Evolutionary conservation across 2,329 filamentous ascomycete genomes (phyloP).

Genomic region (Samsoniella hepiali): DNA sequence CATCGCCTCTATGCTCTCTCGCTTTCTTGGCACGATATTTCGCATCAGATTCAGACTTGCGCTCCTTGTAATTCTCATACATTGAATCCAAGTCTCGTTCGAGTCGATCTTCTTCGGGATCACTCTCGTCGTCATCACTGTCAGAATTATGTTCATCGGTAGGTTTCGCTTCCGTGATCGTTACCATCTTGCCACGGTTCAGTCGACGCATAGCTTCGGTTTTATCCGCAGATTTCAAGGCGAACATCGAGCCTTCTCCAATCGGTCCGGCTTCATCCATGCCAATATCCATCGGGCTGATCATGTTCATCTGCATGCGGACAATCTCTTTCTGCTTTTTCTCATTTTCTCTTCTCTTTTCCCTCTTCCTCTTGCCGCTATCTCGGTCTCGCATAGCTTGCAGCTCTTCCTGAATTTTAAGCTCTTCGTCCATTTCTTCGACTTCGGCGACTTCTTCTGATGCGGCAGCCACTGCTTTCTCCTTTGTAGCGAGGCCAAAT

Average conservation of each 20-base stretch:
- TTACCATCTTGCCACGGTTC: constrained; percentile 71
- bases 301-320: constrained; percentile 98
- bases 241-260: constrained; percentile 82
- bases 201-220: constrained; percentile 62
- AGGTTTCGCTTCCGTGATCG: constrained; percentile 55
- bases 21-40: constrained; percentile 90
- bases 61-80: constrained; percentile 82
- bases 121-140: constrained; percentile 63
- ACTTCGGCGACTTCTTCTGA: constrained; percentile 75
- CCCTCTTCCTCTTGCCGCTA: constrained; percentile 71
- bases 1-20: constrained; percentile 74
- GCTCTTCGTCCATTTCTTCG: constrained; percentile 89
- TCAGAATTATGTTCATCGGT: constrained; percentile 36
- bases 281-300: constrained; percentile 90
- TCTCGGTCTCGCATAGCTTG: constrained; percentile 79
- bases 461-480: constrained; percentile 45
- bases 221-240: constrained; percentile 77
- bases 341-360: constrained; percentile 85
- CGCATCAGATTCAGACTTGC: constrained; percentile 73
- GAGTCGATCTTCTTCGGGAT: constrained; percentile 76
- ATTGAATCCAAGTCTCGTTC: constrained; percentile 82
- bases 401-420: constrained; percentile 84
- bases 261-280: constrained; percentile 78
- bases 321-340: constrained; percentile 90
- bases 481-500: constrained; percentile 82